Evolutionary conservation across 2,329 filamentous ascomycete species (phyloP).

Genomic region (Arthroderma sp.): DNA sequence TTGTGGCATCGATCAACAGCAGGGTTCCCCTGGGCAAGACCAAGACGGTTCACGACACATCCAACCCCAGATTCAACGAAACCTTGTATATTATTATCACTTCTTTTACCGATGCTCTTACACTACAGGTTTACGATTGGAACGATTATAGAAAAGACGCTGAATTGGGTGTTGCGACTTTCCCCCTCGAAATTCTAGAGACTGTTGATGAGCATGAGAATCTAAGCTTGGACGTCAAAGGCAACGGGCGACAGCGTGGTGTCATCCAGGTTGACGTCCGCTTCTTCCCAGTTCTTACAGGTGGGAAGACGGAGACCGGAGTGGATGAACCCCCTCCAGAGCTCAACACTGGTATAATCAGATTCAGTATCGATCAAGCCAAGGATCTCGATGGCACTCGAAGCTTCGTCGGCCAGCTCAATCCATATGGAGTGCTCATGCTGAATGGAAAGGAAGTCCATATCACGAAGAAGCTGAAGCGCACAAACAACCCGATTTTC

Average conservation of each 20-base stretch:
- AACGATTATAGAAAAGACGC: conserved; percentile 96
- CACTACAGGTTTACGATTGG: conserved; percentile 76
- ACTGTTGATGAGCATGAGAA: conserved; percentile 68
- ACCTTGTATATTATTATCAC: conserved; percentile 92
- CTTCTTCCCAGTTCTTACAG: conserved; percentile 86
- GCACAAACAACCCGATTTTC: conserved; percentile 96
- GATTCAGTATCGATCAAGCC: conserved; percentile 86
- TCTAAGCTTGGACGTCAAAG: conserved; percentile 67
- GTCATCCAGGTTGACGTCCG: conserved; percentile 68
- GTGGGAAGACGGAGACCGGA: conserved; percentile 55
- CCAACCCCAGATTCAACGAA: conserved; percentile 88
- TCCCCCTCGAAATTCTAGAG: conserved; percentile 71
- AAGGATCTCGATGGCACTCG: conserved; percentile 90
- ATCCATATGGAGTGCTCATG: conserved; percentile 76
- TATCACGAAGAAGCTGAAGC: conserved; percentile 80
- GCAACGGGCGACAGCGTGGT: conserved; percentile 73
- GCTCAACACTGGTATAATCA: conserved; percentile 82
- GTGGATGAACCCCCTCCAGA: conserved; percentile 70
- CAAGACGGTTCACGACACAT: conserved; percentile 72
- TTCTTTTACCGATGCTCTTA: conserved; percentile 75
- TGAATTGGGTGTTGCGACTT: conserved; percentile 76
- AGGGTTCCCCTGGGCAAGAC: conserved; percentile 72
- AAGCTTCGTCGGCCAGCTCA: conserved; percentile 81
- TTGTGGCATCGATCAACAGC: conserved; percentile 70
- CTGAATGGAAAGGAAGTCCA: conserved; percentile 89